Percentiles rank a stretch among this genome's conserved stretches.
phyloP scores from a whole-genome alignment of 352 stramenopile genomes.

The Pythium oligandrum region DNA sequence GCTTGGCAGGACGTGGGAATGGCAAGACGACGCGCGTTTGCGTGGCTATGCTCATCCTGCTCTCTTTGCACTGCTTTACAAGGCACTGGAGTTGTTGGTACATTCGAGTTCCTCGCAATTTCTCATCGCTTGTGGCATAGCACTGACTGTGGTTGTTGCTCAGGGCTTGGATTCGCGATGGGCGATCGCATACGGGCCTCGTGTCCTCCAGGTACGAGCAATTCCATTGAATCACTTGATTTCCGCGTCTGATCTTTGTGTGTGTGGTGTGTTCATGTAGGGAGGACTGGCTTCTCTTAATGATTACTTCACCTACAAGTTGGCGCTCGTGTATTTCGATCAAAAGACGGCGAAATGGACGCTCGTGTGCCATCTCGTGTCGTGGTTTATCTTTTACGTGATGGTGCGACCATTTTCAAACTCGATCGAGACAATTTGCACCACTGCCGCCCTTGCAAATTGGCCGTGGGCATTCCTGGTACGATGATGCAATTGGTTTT shows the following conservation, averaged over 20 bases:
- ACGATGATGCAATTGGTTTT: conserved; percentile 5
- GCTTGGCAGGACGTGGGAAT: conserved; percentile 77
- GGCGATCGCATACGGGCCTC: conserved; percentile 73
- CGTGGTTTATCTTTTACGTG: conserved; percentile 85
- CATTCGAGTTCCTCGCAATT: background rate
- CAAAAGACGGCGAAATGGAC: conserved; percentile 58
- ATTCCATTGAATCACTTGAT: background rate
- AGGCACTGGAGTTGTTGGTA: conserved; percentile 60
- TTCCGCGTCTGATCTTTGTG: background rate
- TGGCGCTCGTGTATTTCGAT: conserved; percentile 63
- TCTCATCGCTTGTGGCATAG: conserved; percentile 5
- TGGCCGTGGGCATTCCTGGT: conserved; percentile 80
- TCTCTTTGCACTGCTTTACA: conserved; percentile 80
- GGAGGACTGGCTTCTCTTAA: conserved; percentile 58
- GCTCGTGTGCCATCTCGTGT: conserved; percentile 70
- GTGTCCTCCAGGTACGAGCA: conserved; percentile 51
- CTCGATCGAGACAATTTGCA: conserved; percentile 79
- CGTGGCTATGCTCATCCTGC: conserved; percentile 74
- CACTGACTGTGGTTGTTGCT: background rate
- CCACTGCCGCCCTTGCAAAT: conserved; percentile 56
- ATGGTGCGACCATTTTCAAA: conserved; percentile 87
- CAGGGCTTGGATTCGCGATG: conserved; percentile 79
- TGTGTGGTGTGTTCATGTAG: conserved; percentile 10
- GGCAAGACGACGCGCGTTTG: conserved; percentile 60
- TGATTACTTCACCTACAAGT: conserved; percentile 72